Conservation (phyloP, 2,329 filamentous ascomycete genomes). For the Penicillium verrucosum region DNA sequence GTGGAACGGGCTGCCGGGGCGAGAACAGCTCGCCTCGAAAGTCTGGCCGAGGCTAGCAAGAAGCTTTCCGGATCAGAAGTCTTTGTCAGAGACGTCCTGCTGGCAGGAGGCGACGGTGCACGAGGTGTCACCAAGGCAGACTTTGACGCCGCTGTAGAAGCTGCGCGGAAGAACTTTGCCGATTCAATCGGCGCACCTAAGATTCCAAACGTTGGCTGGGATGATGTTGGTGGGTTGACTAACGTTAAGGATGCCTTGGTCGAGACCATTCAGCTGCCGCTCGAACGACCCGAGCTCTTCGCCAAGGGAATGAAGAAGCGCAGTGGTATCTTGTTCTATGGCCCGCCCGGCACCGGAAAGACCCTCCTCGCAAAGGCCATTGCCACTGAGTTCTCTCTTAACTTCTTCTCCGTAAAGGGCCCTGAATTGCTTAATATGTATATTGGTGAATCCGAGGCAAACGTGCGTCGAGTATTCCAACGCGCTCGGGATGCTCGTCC, state of each 20-base stretch:
- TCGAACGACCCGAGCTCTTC: slow-evolving; percentile 89
- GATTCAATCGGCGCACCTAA: slow-evolving; percentile 96
- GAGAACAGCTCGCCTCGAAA: slow-evolving; percentile 70
- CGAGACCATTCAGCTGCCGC: slow-evolving; percentile 90
- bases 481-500: slow-evolving; percentile 95
- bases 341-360: slow-evolving; percentile 98
- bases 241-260: slow-evolving; percentile 97
- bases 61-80: slow-evolving; percentile 39
- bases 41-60: slow-evolving; percentile 54
- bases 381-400: slow-evolving; percentile 96
- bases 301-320: slow-evolving; percentile 98
- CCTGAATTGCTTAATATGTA: slow-evolving; percentile 99
- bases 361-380: slow-evolving; percentile 98
- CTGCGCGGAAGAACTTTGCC: slow-evolving; percentile 94
- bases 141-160: slow-evolving; percentile 90
- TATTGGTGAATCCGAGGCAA: slow-evolving; percentile 99
- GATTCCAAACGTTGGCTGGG: slow-evolving; percentile 95
- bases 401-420: slow-evolving; percentile 99
- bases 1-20: slow-evolving; percentile 84
- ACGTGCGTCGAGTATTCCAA: slow-evolving; percentile 99
- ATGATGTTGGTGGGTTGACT: slow-evolving; percentile 87
- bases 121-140: slow-evolving; percentile 77
- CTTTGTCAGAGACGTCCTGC: slow-evolving; percentile 76
- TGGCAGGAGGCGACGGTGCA: slow-evolving; percentile 78
- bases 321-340: slow-evolving; percentile 97